Conservation (phyloP, 345 rosid species). For the Microthlaspi erraticum region DNA sequence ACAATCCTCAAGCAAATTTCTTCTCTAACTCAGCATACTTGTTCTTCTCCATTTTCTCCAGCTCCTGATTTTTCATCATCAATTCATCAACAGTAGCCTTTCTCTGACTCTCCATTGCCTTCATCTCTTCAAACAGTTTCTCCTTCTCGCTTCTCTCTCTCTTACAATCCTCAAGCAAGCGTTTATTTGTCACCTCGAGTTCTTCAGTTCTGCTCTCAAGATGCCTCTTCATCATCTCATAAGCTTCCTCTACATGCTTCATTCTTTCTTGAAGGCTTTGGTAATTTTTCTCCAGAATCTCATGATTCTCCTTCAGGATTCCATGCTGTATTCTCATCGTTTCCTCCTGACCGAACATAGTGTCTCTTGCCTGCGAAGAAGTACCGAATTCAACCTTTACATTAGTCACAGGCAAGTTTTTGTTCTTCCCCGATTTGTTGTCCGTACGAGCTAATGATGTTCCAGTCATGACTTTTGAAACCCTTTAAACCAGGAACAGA, state of each 20-base stretch:
- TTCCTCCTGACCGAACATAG: constrained; percentile 14
- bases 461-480: constrained; percentile 1
- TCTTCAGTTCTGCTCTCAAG: not conserved
- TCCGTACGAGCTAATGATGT: constrained; percentile 4
- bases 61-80: not conserved
- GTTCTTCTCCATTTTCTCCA: not conserved
- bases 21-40: constrained; percentile 14
- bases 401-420: not conserved
- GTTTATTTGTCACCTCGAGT: not conserved
- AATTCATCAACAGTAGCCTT: not conserved
- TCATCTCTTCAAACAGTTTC: constrained; percentile 13
- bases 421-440: not conserved
- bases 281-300: not conserved
- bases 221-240: constrained; percentile 1
- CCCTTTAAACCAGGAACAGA: constrained; percentile 7
- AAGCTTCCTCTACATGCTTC: constrained; percentile 3
- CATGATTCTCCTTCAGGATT: constrained; percentile 33
- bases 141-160: constrained; percentile 19
- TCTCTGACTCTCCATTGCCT: not conserved
- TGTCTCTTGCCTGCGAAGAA: not conserved
- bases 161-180: not conserved
- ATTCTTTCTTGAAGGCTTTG: not conserved
- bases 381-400: constrained; percentile 1
- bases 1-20: constrained; percentile 5
- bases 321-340: not conserved